Evolutionary conservation across 805 yeast species (phyloP).

Genomic region (Kregervanrija delftensis): DNA sequence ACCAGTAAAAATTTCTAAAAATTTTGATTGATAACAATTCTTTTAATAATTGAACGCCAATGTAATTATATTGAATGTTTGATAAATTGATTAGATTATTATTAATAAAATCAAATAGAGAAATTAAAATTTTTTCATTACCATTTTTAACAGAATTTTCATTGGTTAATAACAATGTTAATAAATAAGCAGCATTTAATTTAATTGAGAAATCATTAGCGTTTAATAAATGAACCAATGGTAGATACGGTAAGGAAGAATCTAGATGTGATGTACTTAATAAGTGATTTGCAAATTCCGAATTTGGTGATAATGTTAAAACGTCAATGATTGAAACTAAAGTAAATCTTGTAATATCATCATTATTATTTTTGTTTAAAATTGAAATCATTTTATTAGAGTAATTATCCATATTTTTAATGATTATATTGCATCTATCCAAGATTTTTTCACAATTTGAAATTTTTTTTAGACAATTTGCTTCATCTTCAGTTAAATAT

Average conservation of each 20-base stretch:
- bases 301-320: slow-evolving; percentile 26
- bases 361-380: slow-evolving; percentile 46
- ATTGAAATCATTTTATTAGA: slow-evolving; percentile 48
- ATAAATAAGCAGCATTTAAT: slow-evolving; percentile 47
- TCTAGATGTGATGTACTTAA: slow-evolving; percentile 36
- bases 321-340: slow-evolving; percentile 59
- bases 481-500: slow-evolving; percentile 61
- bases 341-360: slow-evolving; percentile 60
- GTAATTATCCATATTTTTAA: slow-evolving; percentile 42
- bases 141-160: slow-evolving; percentile 8
- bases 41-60: slow-evolving; percentile 59
- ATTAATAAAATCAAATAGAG: slow-evolving; percentile 32
- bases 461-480: slow-evolving; percentile 33
- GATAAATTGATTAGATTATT: slow-evolving; percentile 23
- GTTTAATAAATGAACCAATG: slow-evolving; percentile 45
- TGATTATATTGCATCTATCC: slow-evolving; percentile 34
- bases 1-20: slow-evolving; percentile 45
- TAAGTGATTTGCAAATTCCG: slow-evolving; percentile 23
- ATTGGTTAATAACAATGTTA: slow-evolving; percentile 40
- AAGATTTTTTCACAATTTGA: slow-evolving; percentile 30
- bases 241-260: slow-evolving; percentile 43
- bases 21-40: slow-evolving; percentile 49
- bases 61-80: slow-evolving; percentile 46
- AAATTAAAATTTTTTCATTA: slow-evolving; percentile 32
- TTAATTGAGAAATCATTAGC: slow-evolving; percentile 51